These are phyloP conservation scores for Candida montana DNA, from an alignment of 805 yeast genomes.

Conservation along the genomic window DNA sequence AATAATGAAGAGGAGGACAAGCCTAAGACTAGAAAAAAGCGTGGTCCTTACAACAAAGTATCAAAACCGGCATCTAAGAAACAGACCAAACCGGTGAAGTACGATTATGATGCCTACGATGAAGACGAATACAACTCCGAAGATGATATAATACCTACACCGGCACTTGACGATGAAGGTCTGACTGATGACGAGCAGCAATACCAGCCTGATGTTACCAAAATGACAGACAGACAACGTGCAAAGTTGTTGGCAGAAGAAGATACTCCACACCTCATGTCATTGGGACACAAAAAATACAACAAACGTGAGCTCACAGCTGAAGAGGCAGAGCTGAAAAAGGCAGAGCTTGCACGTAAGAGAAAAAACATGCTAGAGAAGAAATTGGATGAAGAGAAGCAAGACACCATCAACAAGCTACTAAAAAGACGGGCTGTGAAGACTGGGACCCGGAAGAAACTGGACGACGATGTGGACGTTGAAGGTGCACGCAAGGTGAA, in stretches of 20 bases:
- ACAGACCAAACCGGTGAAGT: constrained; percentile 1
- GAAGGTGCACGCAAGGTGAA: constrained; percentile 10
- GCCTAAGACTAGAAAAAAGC: neutral
- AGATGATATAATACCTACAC: constrained; percentile 20
- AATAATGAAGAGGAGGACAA: constrained; percentile 3
- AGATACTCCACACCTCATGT: constrained; percentile 4
- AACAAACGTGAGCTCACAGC: constrained; percentile 63
- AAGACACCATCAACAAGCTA: constrained; percentile 83
- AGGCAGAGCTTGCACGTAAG: constrained; percentile 85
- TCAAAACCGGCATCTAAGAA: neutral
- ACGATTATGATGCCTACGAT: constrained; percentile 14
- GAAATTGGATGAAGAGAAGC: constrained; percentile 85
- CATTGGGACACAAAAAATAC: constrained; percentile 18
- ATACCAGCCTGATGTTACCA: constrained; percentile 18
- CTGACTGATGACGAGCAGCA: constrained; percentile 19
- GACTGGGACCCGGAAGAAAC: constrained; percentile 19
- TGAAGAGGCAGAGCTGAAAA: constrained; percentile 74
- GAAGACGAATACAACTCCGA: constrained; percentile 25
- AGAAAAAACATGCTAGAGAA: constrained; percentile 80
- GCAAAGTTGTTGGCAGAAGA: constrained; percentile 14
- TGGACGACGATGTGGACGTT: constrained; percentile 19
- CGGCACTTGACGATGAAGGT: constrained; percentile 23
- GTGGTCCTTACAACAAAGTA: neutral
- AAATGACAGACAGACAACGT: constrained; percentile 27
- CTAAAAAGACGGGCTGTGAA: constrained; percentile 80